phyloP scores from a whole-genome alignment of 208 protist genomes.

The Herpetomonas samuelpessoai region DNA sequence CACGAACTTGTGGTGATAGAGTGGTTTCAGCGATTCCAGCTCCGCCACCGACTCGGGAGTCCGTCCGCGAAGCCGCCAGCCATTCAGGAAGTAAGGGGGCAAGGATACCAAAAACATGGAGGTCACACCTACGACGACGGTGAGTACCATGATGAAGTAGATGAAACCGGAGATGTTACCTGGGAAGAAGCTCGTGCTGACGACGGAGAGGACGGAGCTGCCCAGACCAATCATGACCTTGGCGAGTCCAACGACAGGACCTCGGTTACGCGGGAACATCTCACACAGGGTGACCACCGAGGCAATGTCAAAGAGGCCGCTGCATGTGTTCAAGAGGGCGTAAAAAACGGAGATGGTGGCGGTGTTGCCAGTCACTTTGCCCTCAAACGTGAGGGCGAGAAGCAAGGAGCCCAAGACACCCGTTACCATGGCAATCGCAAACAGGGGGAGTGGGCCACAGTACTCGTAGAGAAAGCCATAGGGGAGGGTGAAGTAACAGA shows the following conservation, averaged over 20 bases:
- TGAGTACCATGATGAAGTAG: slow-evolving; percentile 24
- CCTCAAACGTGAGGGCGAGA: slow-evolving; percentile 10
- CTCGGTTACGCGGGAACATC: slow-evolving; percentile 26
- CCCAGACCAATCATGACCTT: slow-evolving; percentile 36
- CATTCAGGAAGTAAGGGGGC: slow-evolving; percentile 28
- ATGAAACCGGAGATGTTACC: slow-evolving; percentile 19
- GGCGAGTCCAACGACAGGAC: slow-evolving; percentile 19
- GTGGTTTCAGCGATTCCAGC: slow-evolving; percentile 9
- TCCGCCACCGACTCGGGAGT: slow-evolving; percentile 8
- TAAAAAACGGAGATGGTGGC: slow-evolving; percentile 23
- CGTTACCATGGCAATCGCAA: not conserved
- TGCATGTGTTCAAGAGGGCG: slow-evolving; percentile 17
- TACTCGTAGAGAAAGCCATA: slow-evolving; percentile 17
- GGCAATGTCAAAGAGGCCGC: slow-evolving; percentile 15
- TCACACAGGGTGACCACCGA: slow-evolving; percentile 20
- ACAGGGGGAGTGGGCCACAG: slow-evolving; percentile 7
- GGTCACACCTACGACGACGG: slow-evolving; percentile 9
- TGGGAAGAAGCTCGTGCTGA: slow-evolving; percentile 23
- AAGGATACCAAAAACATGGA: slow-evolving; percentile 16
- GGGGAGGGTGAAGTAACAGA: slow-evolving; percentile 17
- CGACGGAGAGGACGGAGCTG: slow-evolving; percentile 15
- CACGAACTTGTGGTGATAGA: slow-evolving; percentile 13
- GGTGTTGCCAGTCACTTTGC: slow-evolving; percentile 11
- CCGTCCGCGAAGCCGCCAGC: slow-evolving; percentile 15
- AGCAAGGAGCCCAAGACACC: slow-evolving; percentile 6